Evolutionary conservation across 2,329 filamentous ascomycete species (phyloP).

Genomic region (Rutstroemia sp.): DNA sequence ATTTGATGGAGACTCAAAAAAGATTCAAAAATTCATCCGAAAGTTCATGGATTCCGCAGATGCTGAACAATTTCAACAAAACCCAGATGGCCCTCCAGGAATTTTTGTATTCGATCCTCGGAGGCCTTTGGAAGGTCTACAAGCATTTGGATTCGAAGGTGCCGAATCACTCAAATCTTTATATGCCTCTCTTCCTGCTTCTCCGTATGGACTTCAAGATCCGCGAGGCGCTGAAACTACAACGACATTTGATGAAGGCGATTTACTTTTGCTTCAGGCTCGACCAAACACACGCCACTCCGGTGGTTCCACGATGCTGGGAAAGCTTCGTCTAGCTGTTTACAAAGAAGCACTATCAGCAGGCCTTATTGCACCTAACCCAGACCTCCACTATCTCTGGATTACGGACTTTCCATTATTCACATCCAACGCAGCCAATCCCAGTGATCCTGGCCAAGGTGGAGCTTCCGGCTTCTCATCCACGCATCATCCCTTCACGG

Average conservation of each 20-base stretch:
- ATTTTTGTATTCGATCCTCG: slow-evolving; percentile 68
- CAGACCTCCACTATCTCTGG: slow-evolving; percentile 67
- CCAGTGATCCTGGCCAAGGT: slow-evolving; percentile 56
- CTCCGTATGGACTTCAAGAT: neutral
- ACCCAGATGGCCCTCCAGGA: slow-evolving; percentile 70
- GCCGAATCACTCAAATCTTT: slow-evolving; percentile 40
- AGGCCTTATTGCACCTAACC: slow-evolving; percentile 19
- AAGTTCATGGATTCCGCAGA: slow-evolving; percentile 63
- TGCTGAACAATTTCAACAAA: slow-evolving; percentile 52
- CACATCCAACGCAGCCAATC: slow-evolving; percentile 51
- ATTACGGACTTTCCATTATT: slow-evolving; percentile 90
- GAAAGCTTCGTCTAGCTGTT: slow-evolving; percentile 26
- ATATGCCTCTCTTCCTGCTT: slow-evolving; percentile 15
- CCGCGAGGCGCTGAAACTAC: slow-evolving; percentile 26
- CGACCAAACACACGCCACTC: slow-evolving; percentile 54
- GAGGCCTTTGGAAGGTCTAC: slow-evolving; percentile 69
- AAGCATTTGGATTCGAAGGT: slow-evolving; percentile 68
- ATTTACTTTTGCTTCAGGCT: slow-evolving; percentile 76
- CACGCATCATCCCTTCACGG: slow-evolving; percentile 94
- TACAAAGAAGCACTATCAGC: slow-evolving; percentile 24
- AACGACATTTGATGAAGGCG: slow-evolving; percentile 50
- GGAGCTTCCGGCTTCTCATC: slow-evolving; percentile 73
- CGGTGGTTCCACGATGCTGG: slow-evolving; percentile 60
- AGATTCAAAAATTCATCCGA: slow-evolving; percentile 54
- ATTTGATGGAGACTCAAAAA: slow-evolving; percentile 43